A percentile compares a stretch with the other conserved stretches of the same genome.
These are phyloP conservation scores for Sextonia rubra DNA, from an alignment of 164 flowering plant genomes.

Conservation along the genomic window DNA sequence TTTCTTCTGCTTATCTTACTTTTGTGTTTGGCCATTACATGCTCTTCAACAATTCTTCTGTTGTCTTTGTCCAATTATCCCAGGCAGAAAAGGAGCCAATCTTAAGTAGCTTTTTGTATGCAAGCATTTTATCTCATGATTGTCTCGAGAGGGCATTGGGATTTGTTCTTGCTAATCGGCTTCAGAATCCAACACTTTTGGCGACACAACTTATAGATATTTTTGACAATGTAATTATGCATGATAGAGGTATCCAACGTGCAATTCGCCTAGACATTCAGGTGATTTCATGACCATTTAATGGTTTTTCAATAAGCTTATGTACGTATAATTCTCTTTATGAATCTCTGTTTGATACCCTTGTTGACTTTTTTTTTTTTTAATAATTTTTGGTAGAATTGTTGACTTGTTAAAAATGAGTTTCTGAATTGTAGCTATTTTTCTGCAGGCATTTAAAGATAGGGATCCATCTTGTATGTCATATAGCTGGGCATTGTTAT, in stretches of 20 bases:
- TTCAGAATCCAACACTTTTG: slow-evolving; percentile 66
- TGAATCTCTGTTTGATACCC: background rate
- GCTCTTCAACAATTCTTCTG: background rate
- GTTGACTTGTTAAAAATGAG: background rate
- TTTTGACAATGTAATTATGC: slow-evolving; percentile 55
- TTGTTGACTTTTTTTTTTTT: background rate
- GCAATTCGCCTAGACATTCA: slow-evolving; percentile 77
- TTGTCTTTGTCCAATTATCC: slow-evolving; percentile 4
- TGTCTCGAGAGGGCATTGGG: slow-evolving; percentile 79
- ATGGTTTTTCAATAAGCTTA: slow-evolving; percentile 4
- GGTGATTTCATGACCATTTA: slow-evolving; percentile 31
- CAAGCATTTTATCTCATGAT: slow-evolving; percentile 70
- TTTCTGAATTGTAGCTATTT: slow-evolving; percentile 8
- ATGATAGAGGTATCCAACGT: slow-evolving; percentile 56
- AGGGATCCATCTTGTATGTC: slow-evolving; percentile 87
- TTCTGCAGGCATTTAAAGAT: slow-evolving; percentile 73
- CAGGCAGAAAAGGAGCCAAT: slow-evolving; percentile 94
- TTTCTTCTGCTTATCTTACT: no score
- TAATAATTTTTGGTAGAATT: no score
- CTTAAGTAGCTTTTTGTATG: slow-evolving; percentile 80
- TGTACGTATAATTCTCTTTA: background rate
- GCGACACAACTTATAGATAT: slow-evolving; percentile 78
- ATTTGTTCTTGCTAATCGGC: slow-evolving; percentile 78
- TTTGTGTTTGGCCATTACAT: no score
- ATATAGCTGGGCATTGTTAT: slow-evolving; percentile 63